Conservation (phyloP, 495 filamentous ascomycete species). For the Letharia columbiana region DNA sequence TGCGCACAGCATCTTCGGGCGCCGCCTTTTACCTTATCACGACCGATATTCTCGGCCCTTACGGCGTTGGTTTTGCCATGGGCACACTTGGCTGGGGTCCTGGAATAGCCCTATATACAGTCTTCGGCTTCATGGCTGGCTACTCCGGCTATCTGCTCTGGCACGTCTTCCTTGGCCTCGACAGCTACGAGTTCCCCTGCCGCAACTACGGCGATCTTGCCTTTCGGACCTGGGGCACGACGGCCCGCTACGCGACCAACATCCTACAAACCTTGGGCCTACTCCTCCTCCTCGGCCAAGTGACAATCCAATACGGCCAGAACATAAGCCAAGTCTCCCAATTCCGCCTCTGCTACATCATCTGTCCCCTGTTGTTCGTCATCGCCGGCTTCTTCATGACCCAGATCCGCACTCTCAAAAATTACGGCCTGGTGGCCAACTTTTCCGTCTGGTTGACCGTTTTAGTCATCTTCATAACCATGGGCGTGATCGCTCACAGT, state of each 20-base stretch:
- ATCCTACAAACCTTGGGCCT: constrained; percentile 43
- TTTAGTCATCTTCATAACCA: constrained; percentile 39
- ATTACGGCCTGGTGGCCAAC: constrained; percentile 50
- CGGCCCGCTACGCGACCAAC: constrained; percentile 47
- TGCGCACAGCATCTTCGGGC: constrained; percentile 38
- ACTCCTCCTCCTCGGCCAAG: constrained; percentile 43
- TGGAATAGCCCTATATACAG: constrained; percentile 30
- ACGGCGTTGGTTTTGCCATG: constrained; percentile 34
- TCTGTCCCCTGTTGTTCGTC: constrained; percentile 35
- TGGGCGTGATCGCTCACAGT: constrained; percentile 44
- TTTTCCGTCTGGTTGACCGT: constrained; percentile 48
- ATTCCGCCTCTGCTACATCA: constrained; percentile 33
- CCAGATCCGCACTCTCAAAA: constrained; percentile 43
- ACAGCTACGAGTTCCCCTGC: constrained; percentile 46
- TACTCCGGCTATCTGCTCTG: constrained; percentile 49
- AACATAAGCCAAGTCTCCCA: constrained; percentile 49
- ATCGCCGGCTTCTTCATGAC: constrained; percentile 33
- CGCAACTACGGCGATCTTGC: constrained; percentile 51
- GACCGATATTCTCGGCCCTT: constrained; percentile 56
- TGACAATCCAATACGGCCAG: constrained; percentile 47
- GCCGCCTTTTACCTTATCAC: constrained; percentile 49
- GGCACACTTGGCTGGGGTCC: constrained; percentile 30
- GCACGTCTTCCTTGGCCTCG: constrained; percentile 48
- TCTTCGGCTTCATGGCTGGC: constrained; percentile 32
- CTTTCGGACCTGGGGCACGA: constrained; percentile 45